phyloP scores from a whole-genome alignment of 495 filamentous ascomycete species.

The Filosporella fistucella region DNA sequence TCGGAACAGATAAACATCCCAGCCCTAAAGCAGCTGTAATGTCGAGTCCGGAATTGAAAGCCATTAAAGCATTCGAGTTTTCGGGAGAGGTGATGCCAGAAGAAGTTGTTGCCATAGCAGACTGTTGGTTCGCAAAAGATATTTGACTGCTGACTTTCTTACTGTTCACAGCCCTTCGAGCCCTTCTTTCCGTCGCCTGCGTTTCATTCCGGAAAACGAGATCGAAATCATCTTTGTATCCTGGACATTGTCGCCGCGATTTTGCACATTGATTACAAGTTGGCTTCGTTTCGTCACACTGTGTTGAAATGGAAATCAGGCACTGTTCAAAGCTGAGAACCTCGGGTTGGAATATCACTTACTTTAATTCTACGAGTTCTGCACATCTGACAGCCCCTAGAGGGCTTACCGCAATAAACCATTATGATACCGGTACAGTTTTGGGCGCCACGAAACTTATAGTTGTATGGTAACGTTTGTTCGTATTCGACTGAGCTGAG shows the following conservation, averaged over 20 bases:
- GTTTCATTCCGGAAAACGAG: constrained; percentile 63
- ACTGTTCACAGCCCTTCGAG: constrained; percentile 16
- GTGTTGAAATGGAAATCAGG: constrained; percentile 4
- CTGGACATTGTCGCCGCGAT: constrained; percentile 61
- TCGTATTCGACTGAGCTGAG: no score
- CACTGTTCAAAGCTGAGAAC: not conserved
- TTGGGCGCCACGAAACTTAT: no score
- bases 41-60: not conserved
- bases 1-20: constrained; percentile 20
- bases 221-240: constrained; percentile 65
- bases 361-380: constrained; percentile 69
- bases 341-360: constrained; percentile 19
- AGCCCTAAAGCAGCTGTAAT: not conserved
- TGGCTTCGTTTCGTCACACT: constrained; percentile 69
- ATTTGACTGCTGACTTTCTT: constrained; percentile 20
- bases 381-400: constrained; percentile 69
- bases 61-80: not conserved
- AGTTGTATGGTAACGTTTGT: no score
- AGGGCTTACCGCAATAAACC: constrained; percentile 73
- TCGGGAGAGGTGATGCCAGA: not conserved
- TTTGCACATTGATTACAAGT: constrained; percentile 65
- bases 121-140: constrained; percentile 27
- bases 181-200: constrained; percentile 48
- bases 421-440: constrained; percentile 42
- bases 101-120: not conserved